Evolutionary conservation across 1,284 basidiomycete species (phyloP).

Genomic region (Moesziomyces sp.): DNA sequence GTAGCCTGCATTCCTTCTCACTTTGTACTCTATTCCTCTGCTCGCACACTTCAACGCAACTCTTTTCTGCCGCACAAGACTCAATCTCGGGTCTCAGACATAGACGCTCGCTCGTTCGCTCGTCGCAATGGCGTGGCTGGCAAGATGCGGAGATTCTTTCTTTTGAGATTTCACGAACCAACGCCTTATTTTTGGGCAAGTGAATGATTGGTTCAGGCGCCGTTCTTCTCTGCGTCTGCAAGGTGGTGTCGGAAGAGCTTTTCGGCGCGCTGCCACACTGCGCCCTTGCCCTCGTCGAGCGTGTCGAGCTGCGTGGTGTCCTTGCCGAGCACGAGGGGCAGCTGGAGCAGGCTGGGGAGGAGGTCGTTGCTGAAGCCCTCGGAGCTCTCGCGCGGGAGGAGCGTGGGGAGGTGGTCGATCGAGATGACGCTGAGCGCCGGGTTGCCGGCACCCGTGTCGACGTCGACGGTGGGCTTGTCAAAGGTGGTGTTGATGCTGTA

Average conservation of each 20-base stretch:
- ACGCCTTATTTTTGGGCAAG: no score
- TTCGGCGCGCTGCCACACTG: conserved; percentile 91
- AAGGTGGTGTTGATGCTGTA: conserved; percentile 97
- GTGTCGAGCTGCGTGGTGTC: conserved; percentile 40
- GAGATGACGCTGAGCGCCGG: conserved; percentile 83
- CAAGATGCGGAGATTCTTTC: no score
- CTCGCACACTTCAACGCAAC: no score
- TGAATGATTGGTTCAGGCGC: conserved; percentile 9
- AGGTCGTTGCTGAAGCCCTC: conserved; percentile 95
- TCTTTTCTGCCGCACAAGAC: no score
- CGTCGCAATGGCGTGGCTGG: no score
- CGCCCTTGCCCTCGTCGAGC: conserved; percentile 62
- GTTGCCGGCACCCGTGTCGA: conserved; percentile 68
- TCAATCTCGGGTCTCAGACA: no score
- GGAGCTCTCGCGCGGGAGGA: conserved; percentile 93
- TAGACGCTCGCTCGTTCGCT: no score
- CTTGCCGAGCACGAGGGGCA: conserved; percentile 56
- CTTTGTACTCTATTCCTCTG: no score
- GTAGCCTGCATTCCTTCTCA: no score
- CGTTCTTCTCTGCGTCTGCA: conserved; percentile 34
- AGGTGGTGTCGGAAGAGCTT: conserved; percentile 84
- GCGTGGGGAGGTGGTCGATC: conserved; percentile 96
- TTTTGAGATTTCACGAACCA: no score
- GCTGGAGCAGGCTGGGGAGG: conserved; percentile 75
- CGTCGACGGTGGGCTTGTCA: conserved; percentile 88